These are phyloP conservation scores for Monosporascus cannonballus DNA, from an alignment of 2,329 filamentous ascomycete species.

Conservation along the genomic window DNA sequence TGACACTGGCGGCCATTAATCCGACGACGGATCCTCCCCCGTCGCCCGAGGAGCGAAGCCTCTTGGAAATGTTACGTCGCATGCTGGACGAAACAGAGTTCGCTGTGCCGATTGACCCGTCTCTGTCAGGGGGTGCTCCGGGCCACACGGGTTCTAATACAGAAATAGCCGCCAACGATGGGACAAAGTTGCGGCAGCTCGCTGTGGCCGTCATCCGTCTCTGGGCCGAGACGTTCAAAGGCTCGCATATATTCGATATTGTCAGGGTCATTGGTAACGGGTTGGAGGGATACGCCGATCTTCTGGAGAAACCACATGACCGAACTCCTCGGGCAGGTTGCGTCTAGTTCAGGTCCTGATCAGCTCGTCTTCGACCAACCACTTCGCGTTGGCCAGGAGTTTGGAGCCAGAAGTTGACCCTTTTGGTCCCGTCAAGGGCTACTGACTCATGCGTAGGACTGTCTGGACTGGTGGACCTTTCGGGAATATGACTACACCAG, in stretches of 20 bases:
- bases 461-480: too few species aligned
- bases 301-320: conserved; percentile 49
- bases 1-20: conserved; percentile 47
- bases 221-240: conserved; percentile 58
- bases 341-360: conserved; percentile 19
- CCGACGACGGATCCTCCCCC: conserved; percentile 40
- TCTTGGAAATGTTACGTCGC: conserved; percentile 50
- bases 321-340: conserved; percentile 37
- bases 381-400: too few species aligned
- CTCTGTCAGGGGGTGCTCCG: conserved; percentile 36
- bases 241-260: conserved; percentile 55
- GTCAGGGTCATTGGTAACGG: conserved; percentile 52
- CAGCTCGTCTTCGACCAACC: conserved; percentile 5
- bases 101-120: conserved; percentile 53
- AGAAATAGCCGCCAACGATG: conserved; percentile 41
- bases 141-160: conserved; percentile 29
- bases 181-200: conserved; percentile 47
- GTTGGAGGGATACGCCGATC: conserved; percentile 50
- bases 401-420: too few species aligned
- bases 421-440: too few species aligned
- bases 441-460: too few species aligned
- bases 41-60: conserved; percentile 45
- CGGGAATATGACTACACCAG: too few species aligned
- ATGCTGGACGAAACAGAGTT: conserved; percentile 60
- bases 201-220: conserved; percentile 52